Base-by-base conservation (phyloP, 306 rosid genomes). In the Trifolium pratense region DNA sequence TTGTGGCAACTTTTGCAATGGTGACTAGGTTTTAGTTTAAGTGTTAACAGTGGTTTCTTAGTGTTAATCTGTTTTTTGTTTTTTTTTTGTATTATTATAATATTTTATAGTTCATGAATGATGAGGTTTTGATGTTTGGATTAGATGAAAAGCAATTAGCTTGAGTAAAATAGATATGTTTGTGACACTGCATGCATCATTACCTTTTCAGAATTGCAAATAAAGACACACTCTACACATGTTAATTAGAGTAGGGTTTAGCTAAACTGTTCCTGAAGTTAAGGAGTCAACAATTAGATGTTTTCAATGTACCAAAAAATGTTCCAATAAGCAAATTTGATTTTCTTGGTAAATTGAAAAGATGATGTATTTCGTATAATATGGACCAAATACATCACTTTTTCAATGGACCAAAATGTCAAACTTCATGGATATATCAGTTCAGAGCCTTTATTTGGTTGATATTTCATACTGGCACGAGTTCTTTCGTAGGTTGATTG, bases 381-480 rank as follows among this genome's bases (percentile, higher is more conserved):
- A 21, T 21, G 25, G 25, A 21, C 25, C 25, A 21, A 21, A 21
- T 21, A 21, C 25, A 21, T 21, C 25, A 21, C 25, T 21, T 21
- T 21, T 21, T 21, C 25, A 21, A 21, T 21, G 25, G 1, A 21
- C 25, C 25, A 21, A 21, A 21, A 21, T 1, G 25, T 21, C 1
- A 21, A 21, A 21, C 25, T 21, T 21, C 25, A 2, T 21, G 25
- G 25, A n/a, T 66, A 55, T 53, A 23, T 53, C 5, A 6, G 16
- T 32, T 71, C 20, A 6, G 60, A 14, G 55, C 5, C 53, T 63
- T 46, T 48, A 57, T 76, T 63, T 48, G 12, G 20, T 73, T 72
- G 59, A 73, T 73, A 7, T 64, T 80, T 71, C 67, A 66, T 68
- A 36, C 6, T 40, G 2, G 64, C 71, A 20, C 40, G 16, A 55